These are phyloP conservation scores for Stachybotrys echinatus DNA, from an alignment of 2,329 filamentous ascomycete species.

Conservation along the genomic window DNA sequence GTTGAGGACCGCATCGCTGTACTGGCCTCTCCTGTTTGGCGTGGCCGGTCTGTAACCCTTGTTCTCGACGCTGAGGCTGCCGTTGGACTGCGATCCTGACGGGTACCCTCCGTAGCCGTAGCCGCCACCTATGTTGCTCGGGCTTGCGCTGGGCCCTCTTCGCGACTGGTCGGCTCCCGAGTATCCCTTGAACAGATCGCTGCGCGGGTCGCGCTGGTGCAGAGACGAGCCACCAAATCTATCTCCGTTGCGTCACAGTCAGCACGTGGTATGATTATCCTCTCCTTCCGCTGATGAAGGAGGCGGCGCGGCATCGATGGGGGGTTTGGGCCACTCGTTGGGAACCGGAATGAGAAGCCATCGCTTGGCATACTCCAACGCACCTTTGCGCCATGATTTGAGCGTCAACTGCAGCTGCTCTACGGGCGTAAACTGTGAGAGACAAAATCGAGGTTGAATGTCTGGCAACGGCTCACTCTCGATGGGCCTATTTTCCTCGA, in stretches of 20 bases:
- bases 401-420: not conserved
- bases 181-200: conserved; percentile 72
- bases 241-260: conserved; percentile 2
- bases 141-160: conserved; percentile 39
- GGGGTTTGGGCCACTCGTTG: too few species aligned
- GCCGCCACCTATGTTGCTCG: conserved; percentile 35
- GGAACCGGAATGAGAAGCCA: not conserved
- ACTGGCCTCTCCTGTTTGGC: conserved; percentile 78
- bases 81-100: conserved; percentile 10
- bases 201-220: conserved; percentile 68
- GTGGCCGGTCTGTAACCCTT: conserved; percentile 60
- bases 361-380: not conserved
- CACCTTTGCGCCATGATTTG: not conserved
- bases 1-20: conserved; percentile 84
- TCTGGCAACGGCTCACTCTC: not conserved
- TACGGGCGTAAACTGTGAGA: too few species aligned
- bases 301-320: too few species aligned
- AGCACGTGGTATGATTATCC: too few species aligned
- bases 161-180: conserved; percentile 40
- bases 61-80: conserved; percentile 21
- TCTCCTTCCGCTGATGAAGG: too few species aligned
- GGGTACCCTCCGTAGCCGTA: conserved; percentile 44
- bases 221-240: conserved; percentile 65
- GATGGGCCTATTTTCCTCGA: not conserved
- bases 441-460: too few species aligned